A percentile compares a stretch with the other conserved stretches of the same genome.
phyloP scores from a whole-genome alignment of 768 basidiomycete genomes.

The Boletus patriciae region DNA sequence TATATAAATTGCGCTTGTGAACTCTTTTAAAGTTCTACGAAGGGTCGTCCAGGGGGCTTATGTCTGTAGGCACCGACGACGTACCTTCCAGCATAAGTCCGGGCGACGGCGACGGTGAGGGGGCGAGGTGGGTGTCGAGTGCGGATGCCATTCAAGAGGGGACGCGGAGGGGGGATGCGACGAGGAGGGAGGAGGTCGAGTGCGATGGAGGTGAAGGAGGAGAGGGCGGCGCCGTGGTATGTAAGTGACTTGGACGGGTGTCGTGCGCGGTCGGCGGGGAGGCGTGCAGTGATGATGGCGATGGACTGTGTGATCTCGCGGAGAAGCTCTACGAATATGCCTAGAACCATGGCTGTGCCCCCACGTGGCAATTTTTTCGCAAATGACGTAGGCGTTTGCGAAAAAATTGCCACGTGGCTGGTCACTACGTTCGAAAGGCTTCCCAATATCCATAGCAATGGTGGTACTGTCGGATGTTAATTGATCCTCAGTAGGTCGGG shows the following conservation, averaged over 20 bases:
- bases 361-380: too few relatives aligned
- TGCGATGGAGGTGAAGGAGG: conserved; percentile 89
- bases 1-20: conserved; percentile 79
- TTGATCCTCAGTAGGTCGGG: too few relatives aligned
- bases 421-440: too few relatives aligned
- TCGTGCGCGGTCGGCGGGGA: conserved; percentile 34
- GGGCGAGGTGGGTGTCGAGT: conserved; percentile 39
- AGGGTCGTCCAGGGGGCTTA: conserved; percentile 7
- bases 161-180: conserved; percentile 86
- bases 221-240: conserved; percentile 90
- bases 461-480: too few relatives aligned
- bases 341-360: too few relatives aligned
- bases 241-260: not conserved
- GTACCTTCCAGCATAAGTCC: too few relatives aligned
- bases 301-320: conserved; percentile 83
- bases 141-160: conserved; percentile 84
- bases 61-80: not conserved
- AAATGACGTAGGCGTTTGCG: too few relatives aligned
- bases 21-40: conserved; percentile 63
- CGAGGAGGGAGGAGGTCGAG: conserved; percentile 85
- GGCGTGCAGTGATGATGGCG: conserved; percentile 74
- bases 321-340: too few relatives aligned
- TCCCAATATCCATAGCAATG: too few relatives aligned
- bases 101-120: too few relatives aligned
- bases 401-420: too few relatives aligned